Conservation (phyloP, 176 grass and related monocot species). For the Phragmites australis region DNA sequence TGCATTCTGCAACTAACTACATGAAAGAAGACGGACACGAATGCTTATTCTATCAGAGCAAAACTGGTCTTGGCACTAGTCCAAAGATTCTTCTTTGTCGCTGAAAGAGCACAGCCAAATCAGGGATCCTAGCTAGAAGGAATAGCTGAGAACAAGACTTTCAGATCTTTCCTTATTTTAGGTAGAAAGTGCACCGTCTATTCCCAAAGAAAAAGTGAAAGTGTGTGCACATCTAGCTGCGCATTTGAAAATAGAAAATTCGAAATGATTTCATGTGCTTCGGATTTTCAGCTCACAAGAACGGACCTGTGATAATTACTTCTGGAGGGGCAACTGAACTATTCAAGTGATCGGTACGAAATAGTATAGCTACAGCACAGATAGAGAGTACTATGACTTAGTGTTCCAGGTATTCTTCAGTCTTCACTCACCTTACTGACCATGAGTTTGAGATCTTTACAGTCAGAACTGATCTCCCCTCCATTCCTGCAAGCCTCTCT, state of each 20-base stretch:
- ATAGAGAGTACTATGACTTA: neutral
- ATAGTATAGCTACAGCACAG: neutral
- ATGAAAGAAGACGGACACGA: slow-evolving; percentile 16
- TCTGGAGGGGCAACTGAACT: neutral
- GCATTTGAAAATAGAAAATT: neutral
- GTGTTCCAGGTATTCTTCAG: neutral
- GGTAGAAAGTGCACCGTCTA: slow-evolving; percentile 32
- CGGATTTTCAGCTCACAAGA: neutral
- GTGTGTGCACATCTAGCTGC: neutral
- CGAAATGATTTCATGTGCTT: neutral
- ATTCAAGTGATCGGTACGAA: neutral
- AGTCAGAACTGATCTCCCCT: neutral
- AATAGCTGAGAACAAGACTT: slow-evolving; percentile 19
- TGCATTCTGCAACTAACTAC: neutral
- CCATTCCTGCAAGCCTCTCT: neutral
- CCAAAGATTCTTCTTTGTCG: slow-evolving; percentile 45
- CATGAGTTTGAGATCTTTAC: neutral
- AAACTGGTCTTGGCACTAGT: slow-evolving; percentile 28
- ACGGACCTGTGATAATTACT: neutral
- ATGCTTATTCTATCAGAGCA: slow-evolving; percentile 38
- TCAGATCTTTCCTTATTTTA: slow-evolving; percentile 5
- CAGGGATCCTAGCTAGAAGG: slow-evolving; percentile 35
- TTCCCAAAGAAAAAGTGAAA: slow-evolving; percentile 12
- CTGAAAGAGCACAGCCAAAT: slow-evolving; percentile 27
- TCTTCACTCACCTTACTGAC: neutral